A percentile compares a stretch with the other conserved stretches of the same genome.
phyloP scores from a whole-genome alignment of 2,329 filamentous ascomycete genomes.

The Colletotrichum noveboracense region DNA sequence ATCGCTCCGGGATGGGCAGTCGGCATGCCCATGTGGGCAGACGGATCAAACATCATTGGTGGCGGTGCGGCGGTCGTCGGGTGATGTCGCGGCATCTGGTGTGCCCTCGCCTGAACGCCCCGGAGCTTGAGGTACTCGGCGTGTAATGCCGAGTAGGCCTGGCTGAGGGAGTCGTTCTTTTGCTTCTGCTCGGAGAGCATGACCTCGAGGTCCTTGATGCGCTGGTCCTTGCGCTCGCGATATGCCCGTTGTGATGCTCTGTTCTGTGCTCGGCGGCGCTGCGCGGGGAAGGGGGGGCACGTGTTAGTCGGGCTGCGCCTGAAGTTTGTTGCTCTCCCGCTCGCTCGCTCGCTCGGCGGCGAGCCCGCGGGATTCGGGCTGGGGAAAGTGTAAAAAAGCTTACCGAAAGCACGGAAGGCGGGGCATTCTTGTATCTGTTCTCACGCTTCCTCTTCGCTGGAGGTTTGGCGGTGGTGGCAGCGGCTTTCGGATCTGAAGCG shows the following conservation, averaged over 20 bases:
- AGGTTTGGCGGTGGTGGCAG: slow-evolving; percentile 32
- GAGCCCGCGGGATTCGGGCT: background rate
- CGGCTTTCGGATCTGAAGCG: background rate
- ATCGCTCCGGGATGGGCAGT: slow-evolving; percentile 22
- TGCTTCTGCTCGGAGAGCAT: slow-evolving; percentile 59
- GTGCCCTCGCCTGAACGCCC: slow-evolving; percentile 9
- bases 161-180: slow-evolving; percentile 59
- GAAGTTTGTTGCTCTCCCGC: background rate
- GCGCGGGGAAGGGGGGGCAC: background rate
- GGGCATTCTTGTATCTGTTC: slow-evolving; percentile 59
- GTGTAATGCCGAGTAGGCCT: slow-evolving; percentile 58
- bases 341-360: background rate
- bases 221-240: slow-evolving; percentile 52
- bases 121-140: slow-evolving; percentile 45
- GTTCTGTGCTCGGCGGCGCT: slow-evolving; percentile 37
- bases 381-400: slow-evolving; percentile 23
- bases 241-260: slow-evolving; percentile 36
- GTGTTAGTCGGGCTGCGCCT: background rate
- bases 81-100: slow-evolving; percentile 11
- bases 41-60: slow-evolving; percentile 14
- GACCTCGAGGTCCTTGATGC: slow-evolving; percentile 66
- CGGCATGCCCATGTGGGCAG: slow-evolving; percentile 16
- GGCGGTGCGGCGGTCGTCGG: background rate
- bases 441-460: slow-evolving; percentile 53
- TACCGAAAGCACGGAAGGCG: slow-evolving; percentile 54